phyloP scores from a whole-genome alignment of 345 rosid genomes.

The Populus alba region DNA sequence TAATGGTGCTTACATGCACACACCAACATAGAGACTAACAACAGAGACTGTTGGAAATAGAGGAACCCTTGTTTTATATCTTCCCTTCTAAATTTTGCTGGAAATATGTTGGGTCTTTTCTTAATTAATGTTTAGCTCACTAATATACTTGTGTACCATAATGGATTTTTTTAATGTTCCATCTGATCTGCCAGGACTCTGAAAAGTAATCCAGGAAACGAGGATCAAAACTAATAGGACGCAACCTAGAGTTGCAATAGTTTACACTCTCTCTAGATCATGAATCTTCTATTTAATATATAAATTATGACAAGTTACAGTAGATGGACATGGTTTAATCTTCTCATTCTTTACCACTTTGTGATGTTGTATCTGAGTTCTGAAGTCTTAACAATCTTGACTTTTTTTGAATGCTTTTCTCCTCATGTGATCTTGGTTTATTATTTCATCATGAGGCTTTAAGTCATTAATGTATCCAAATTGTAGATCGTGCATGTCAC shows the following conservation, averaged over 20 bases:
- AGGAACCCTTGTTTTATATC: not conserved
- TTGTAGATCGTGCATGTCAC: slow-evolving; percentile 69
- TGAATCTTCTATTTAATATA: not conserved
- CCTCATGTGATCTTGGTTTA: not conserved
- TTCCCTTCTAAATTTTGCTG: not conserved
- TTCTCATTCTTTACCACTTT: not conserved
- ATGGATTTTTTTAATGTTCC: not conserved
- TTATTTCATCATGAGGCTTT: not conserved
- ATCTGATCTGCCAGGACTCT: not conserved
- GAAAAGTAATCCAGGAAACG: not conserved
- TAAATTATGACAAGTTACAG: not conserved
- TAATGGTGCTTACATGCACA: not conserved
- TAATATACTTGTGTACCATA: not conserved
- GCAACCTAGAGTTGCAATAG: not conserved
- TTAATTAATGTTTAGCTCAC: not conserved
- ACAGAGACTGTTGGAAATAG: not conserved
- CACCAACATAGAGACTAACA: too few species aligned
- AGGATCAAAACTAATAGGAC: not conserved
- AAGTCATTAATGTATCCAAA: slow-evolving; percentile 5
- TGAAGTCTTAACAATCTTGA: not conserved
- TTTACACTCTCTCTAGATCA: not conserved
- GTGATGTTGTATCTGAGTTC: not conserved
- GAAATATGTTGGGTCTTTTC: not conserved
- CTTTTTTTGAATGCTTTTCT: not conserved
- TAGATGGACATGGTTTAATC: not conserved